phyloP scores from a whole-genome alignment of 179 eudicot genomes.

The Silene vulgaris region DNA sequence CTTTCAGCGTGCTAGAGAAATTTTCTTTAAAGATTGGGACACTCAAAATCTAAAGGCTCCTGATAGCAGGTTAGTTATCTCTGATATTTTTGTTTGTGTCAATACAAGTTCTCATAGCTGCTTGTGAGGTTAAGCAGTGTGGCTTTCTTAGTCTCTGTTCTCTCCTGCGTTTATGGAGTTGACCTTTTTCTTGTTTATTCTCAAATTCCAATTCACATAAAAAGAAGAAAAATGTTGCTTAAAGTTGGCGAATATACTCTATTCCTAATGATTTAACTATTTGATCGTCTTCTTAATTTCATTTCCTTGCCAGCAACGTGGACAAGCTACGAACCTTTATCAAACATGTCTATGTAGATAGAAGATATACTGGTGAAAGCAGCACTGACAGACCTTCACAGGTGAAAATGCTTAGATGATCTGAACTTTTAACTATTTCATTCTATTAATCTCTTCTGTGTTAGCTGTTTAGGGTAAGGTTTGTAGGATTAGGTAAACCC shows the following conservation, averaged over 20 bases:
- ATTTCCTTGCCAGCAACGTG: conserved; percentile 57
- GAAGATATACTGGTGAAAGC: conserved; percentile 83
- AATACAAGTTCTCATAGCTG: background rate
- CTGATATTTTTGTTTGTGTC: background rate
- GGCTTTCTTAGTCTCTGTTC: background rate
- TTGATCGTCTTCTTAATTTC: conserved; percentile 5
- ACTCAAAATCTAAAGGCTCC: conserved; percentile 61
- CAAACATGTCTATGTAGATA: conserved; percentile 89
- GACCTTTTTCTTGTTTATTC: background rate
- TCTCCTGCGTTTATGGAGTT: background rate
- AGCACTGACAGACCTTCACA: conserved; percentile 62
- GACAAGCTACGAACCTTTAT: conserved; percentile 82
- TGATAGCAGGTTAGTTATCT: conserved; percentile 67
- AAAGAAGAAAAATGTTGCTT: background rate
- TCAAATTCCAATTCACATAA: background rate
- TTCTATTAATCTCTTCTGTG: background rate
- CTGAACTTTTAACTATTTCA: background rate
- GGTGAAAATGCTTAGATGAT: conserved; percentile 51
- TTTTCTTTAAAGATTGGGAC: conserved; percentile 86
- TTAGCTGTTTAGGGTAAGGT: background rate
- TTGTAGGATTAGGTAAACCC: conserved; percentile 7
- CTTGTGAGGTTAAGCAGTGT: background rate
- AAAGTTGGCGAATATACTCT: background rate
- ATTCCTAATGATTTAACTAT: background rate
- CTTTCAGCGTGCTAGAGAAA: conserved; percentile 70